Conservation (phyloP, 2,329 filamentous ascomycete species). For the Fusarium staphyleae region DNA sequence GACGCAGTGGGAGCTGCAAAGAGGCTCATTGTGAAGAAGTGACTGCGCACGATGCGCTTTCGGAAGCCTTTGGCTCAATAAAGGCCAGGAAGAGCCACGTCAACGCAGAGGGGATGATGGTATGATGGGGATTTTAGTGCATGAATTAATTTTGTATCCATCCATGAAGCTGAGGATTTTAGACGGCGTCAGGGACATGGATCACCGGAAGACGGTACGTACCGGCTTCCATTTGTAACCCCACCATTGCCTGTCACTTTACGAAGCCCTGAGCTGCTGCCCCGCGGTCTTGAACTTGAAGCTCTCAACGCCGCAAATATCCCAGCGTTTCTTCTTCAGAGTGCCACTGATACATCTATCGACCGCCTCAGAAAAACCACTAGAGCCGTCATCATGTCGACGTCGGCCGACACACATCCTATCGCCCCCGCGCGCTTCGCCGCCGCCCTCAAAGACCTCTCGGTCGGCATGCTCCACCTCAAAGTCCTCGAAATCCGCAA, state of each 20-base stretch:
- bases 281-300: conserved; percentile 15
- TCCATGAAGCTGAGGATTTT: conserved; percentile 34
- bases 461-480: conserved; percentile 70
- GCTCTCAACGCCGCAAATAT: not conserved
- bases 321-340: not conserved
- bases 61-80: conserved; percentile 32
- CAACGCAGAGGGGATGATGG: conserved; percentile 15
- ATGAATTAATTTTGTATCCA: conserved; percentile 39
- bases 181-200: conserved; percentile 4
- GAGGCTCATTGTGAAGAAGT: conserved; percentile 39
- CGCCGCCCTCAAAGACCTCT: conserved; percentile 70
- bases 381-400: conserved; percentile 58
- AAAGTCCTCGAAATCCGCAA: conserved; percentile 80
- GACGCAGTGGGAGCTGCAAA: conserved; percentile 43
- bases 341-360: not conserved
- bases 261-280: conserved; percentile 15
- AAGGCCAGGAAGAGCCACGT: conserved; percentile 24
- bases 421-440: conserved; percentile 71
- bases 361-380: not conserved
- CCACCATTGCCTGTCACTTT: conserved; percentile 22
- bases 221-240: conserved; percentile 20
- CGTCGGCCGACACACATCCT: conserved; percentile 66
- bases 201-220: conserved; percentile 29
- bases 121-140: conserved; percentile 34
- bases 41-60: conserved; percentile 38